Evolutionary conservation across 495 filamentous ascomycete species (phyloP), one percentile per base, ranked within the genome.

Genomic region (Podospora conica): DNA sequence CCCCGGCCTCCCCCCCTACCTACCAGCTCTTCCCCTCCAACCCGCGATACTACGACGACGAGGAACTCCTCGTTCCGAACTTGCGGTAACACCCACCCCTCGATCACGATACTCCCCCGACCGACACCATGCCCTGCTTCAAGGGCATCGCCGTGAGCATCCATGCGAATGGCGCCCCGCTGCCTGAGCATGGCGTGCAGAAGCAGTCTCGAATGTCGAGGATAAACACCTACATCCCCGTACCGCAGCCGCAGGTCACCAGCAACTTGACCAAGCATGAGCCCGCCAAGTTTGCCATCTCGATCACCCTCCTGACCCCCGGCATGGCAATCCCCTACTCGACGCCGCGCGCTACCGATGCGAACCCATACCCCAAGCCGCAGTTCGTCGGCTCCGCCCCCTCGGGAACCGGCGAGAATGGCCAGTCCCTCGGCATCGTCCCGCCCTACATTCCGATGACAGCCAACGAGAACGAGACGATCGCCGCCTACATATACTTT

Each of bases 401-500:
- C 7, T 77, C 76, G 27, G 68, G 65, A 53, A 73, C 64, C 15
- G 73, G 75, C 7, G 79, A 82, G 64, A 71, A 75, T 22, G 73
- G 78, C 9, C 80, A 78, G 64, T 74, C 73, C 71, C 72, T 76
- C 65, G 87, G 88, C 68, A 78, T 85, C 28, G 87, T 96, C n/a
- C 85, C 82, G 55, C 91, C 93, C 1, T 99, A 99, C 75, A 87
- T 91, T 65, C 90, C 94, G 3, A 83, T 96, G 77, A 97, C 93
- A 7, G 86, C 87, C 53, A 93, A 91, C 23, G 87, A 90, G 58
- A 97, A 97, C 73, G 95, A 98, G 78, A 97, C 96, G 2, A 91
- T 99, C 62, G 95, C 95, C 20, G 95, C 95, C 12, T 99, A 99
- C 73, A 97, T 99, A 65, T 98, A 98, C 80, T 99, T 99, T 72